Evolutionary conservation across 768 basidiomycete genomes (phyloP), one percentile per base, ranked within the genome.

Genomic region (Sutorius australiensis): DNA sequence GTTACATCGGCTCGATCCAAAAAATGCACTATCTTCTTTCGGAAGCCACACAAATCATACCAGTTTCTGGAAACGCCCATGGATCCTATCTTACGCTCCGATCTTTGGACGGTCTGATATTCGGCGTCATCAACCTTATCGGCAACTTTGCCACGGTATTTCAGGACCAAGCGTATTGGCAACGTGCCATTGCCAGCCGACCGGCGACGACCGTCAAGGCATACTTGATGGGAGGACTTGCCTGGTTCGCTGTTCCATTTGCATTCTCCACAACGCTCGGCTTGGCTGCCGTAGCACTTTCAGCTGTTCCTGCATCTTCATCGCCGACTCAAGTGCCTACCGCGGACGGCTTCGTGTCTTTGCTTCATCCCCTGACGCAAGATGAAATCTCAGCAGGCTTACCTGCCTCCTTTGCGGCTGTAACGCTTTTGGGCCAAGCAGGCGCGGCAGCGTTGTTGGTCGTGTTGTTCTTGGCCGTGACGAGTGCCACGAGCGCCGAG

Each of bases 231-330:
- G 95, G 94, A 40, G 94, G 93, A 3, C 66, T 94, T 8, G 87
- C 91, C 2, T 97, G 95, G 94, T 92, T 95, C 63, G 82, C 88
- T 1, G 92, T 94, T 54, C 92, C 92, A 0, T 91, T 94, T 67
- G 80, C 81, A 7, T 83, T 98, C 60, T 87, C 94, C 1, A 94
- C 90, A 0, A 89, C 89, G 2, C 80, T 97, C 37, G 95, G 95
- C 9, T 77, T 98, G 2, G 80, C 91, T 13, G 93, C 91, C 5
- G 88, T 92, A 6, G 95, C 94, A 0, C 78, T 98, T 14, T 75
- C 72, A 16, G 83, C 75, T 38, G 75, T 68, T 19, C 67, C 67
- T 17, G 56, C 67, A 0, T 21, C 60, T 2, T 69, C 59, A 12
- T 68, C 67, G 6, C 59, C 61, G 19, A 60, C 64, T 6, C 55